Evolutionary conservation across 2,329 filamentous ascomycete genomes (phyloP).

Genomic region (Cyphellophora europaea): DNA sequence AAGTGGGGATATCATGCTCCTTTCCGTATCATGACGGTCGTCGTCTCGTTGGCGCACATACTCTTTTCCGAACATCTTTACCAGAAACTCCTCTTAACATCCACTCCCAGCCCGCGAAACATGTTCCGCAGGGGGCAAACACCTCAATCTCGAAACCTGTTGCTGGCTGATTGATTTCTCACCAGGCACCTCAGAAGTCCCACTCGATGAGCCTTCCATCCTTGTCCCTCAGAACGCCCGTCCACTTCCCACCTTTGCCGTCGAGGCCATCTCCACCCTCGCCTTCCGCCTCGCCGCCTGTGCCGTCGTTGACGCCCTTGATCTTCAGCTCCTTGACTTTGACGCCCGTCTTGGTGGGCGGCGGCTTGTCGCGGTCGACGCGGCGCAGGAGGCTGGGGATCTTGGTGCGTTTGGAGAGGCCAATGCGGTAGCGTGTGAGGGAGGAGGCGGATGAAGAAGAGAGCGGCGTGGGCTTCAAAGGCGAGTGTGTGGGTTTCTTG

Average conservation of each 20-base stretch:
- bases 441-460: slow-evolving; percentile 3
- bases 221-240: slow-evolving; percentile 13
- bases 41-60: too few species aligned
- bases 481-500: slow-evolving; percentile 12
- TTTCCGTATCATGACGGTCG: too few species aligned
- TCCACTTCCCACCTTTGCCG: slow-evolving; percentile 4
- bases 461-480: slow-evolving; percentile 14
- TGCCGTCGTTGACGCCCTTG: slow-evolving; percentile 8
- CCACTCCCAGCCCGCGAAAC: too few species aligned
- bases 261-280: slow-evolving; percentile 11
- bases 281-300: slow-evolving; percentile 8
- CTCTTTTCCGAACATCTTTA: too few species aligned
- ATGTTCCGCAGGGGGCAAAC: too few species aligned
- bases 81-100: too few species aligned
- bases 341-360: slow-evolving; percentile 13
- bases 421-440: slow-evolving; percentile 13
- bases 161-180: too few species aligned
- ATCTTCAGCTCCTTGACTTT: slow-evolving; percentile 18
- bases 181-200: slow-evolving; percentile 14
- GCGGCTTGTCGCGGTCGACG: slow-evolving; percentile 16
- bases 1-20: too few species aligned
- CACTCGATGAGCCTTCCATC: slow-evolving; percentile 19
- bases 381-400: slow-evolving; percentile 19
- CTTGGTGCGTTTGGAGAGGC: slow-evolving; percentile 16
- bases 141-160: too few species aligned